These are phyloP conservation scores for Ceriops decandra DNA, from an alignment of 345 rosid species.

Conservation along the genomic window DNA sequence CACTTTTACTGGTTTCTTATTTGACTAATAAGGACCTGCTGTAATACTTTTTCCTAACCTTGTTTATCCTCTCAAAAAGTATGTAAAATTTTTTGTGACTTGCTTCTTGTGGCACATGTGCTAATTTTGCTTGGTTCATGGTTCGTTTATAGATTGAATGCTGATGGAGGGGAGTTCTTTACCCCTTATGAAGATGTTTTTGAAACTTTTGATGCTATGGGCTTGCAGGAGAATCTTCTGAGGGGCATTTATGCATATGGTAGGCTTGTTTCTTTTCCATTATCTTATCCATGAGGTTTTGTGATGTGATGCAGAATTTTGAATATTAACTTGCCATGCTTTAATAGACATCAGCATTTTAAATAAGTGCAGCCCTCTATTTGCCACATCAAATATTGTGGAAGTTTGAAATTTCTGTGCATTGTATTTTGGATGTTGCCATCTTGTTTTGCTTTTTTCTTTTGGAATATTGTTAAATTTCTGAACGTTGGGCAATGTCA, in stretches of 20 bases:
- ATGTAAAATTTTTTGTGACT: too few relatives aligned
- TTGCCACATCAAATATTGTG: background rate
- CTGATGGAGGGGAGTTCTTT: conserved; percentile 39
- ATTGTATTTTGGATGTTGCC: background rate
- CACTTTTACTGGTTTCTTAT: too few relatives aligned
- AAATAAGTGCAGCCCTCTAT: background rate
- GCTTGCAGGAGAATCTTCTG: conserved; percentile 42
- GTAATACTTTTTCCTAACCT: too few relatives aligned
- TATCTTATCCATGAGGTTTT: background rate
- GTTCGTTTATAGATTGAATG: conserved; percentile 23
- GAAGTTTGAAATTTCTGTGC: background rate
- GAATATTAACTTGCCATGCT: background rate
- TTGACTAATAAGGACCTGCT: too few relatives aligned
- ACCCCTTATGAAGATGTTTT: conserved; percentile 40
- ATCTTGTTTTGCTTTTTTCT: background rate
- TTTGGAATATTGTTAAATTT: background rate
- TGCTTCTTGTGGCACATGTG: background rate
- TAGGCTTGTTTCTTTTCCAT: background rate
- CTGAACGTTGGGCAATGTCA: background rate
- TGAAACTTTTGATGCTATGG: conserved; percentile 52
- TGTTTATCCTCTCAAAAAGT: too few relatives aligned
- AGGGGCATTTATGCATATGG: conserved; percentile 24
- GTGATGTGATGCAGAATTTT: background rate
- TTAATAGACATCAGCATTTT: background rate
- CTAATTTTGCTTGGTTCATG: background rate